Conservation (phyloP, 306 rosid species). For the Prunus fruticosa region DNA sequence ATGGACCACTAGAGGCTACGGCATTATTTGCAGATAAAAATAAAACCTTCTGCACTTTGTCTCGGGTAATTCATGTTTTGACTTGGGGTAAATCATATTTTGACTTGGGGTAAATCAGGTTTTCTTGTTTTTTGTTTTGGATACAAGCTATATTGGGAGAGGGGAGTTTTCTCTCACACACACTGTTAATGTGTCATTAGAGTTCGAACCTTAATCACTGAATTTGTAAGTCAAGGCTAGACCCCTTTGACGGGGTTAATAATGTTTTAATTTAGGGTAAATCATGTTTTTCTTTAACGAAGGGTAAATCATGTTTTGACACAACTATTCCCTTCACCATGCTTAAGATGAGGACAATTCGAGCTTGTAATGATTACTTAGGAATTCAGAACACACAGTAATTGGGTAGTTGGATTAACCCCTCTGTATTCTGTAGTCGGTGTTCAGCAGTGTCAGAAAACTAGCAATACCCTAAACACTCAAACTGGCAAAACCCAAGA, state of each 20-base stretch:
- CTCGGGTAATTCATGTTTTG: not conserved
- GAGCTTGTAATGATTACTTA: not conserved
- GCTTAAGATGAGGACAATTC: not conserved
- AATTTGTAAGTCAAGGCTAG: too few species aligned
- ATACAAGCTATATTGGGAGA: too few species aligned
- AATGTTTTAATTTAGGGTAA: too few species aligned
- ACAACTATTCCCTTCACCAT: not conserved
- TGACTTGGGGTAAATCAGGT: too few species aligned
- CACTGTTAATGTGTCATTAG: too few species aligned
- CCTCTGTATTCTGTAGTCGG: not conserved
- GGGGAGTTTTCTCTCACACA: too few species aligned
- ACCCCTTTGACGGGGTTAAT: too few species aligned
- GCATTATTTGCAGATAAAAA: conserved; percentile 1
- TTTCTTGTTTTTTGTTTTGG: too few species aligned
- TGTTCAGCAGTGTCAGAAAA: not conserved
- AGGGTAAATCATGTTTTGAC: not conserved
- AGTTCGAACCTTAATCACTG: too few species aligned
- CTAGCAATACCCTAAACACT: not conserved
- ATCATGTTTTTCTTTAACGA: too few species aligned
- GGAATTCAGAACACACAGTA: not conserved
- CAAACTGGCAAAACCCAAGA: not conserved
- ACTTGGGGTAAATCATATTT: not conserved
- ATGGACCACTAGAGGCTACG: not conserved
- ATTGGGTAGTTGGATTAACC: not conserved
- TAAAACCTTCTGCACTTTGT: not conserved